Conservation (phyloP, 192 early-diverging fungal genomes). For the Entomortierella chlamydospora region DNA sequence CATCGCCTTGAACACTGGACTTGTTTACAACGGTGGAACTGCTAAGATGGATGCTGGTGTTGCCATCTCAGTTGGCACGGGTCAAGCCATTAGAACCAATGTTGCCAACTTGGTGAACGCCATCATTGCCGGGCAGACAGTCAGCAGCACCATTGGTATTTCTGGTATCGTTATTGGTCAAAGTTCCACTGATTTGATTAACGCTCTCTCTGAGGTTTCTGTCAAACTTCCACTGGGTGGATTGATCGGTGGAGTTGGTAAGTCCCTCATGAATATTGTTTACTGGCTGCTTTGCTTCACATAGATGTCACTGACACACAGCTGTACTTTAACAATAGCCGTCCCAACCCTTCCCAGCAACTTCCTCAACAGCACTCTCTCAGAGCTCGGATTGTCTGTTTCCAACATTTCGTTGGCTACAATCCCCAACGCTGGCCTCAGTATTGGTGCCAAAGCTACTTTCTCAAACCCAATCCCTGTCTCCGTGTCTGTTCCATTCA, state of each 20-base stretch:
- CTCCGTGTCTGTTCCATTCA: conserved; percentile 46
- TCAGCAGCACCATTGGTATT: conserved; percentile 30
- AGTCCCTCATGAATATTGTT: neutral
- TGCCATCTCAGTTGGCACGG: conserved; percentile 37
- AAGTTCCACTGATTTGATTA: conserved; percentile 29
- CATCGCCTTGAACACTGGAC: conserved; percentile 31
- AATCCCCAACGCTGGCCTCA: conserved; percentile 46
- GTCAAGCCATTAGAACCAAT: conserved; percentile 30
- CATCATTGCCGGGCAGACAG: conserved; percentile 38
- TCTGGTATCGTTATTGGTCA: conserved; percentile 44
- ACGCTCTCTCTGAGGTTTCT: conserved; percentile 36
- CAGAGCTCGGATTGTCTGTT: conserved; percentile 34
- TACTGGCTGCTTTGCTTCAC: neutral
- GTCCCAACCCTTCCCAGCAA: conserved; percentile 17
- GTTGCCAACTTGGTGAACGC: conserved; percentile 42
- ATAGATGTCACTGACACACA: neutral
- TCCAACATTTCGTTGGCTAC: conserved; percentile 42
- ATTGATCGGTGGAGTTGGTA: conserved; percentile 39
- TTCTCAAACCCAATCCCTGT: conserved; percentile 54
- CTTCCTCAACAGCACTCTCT: conserved; percentile 19
- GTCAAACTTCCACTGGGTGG: conserved; percentile 41
- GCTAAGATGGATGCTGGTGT: conserved; percentile 46
- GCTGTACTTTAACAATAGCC: conserved; percentile 2
- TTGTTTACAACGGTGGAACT: conserved; percentile 31
- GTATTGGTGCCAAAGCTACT: conserved; percentile 25